phyloP scores from a whole-genome alignment of 331 rosid species.

The Cydonia oblonga region DNA sequence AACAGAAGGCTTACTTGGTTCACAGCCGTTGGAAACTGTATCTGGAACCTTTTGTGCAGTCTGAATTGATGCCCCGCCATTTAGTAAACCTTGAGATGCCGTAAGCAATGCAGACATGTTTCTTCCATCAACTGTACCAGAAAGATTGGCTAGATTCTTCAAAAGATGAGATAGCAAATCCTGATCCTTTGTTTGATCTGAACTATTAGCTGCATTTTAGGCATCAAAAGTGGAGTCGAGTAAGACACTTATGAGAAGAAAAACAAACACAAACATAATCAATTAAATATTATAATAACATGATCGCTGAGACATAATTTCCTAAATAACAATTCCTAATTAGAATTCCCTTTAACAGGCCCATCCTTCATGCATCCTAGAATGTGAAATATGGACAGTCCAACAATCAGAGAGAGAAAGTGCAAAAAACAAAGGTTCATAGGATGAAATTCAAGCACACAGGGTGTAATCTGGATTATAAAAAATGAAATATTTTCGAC shows the following conservation, averaged over 20 bases:
- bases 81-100: slow-evolving; percentile 40
- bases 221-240: slow-evolving; percentile 19
- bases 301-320: background rate
- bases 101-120: slow-evolving; percentile 41
- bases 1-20: slow-evolving; percentile 1
- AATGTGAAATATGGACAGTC: background rate
- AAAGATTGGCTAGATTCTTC: slow-evolving; percentile 43
- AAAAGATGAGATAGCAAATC: slow-evolving; percentile 65
- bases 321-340: background rate
- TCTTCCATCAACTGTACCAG: slow-evolving; percentile 41
- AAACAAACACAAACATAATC: background rate
- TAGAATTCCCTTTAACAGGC: background rate
- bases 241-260: background rate
- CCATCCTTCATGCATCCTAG: background rate
- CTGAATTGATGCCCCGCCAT: slow-evolving; percentile 33
- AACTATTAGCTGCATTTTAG: slow-evolving; percentile 54
- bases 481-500: background rate
- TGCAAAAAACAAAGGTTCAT: background rate
- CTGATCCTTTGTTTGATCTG: slow-evolving; percentile 50
- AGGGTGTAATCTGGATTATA: background rate
- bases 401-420: background rate
- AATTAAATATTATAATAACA: background rate
- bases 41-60: slow-evolving; percentile 26
- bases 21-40: slow-evolving; percentile 24
- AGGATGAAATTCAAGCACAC: background rate